phyloP scores from a whole-genome alignment of 2,329 filamentous ascomycete species.

The Pseudogymnoascus sp. region DNA sequence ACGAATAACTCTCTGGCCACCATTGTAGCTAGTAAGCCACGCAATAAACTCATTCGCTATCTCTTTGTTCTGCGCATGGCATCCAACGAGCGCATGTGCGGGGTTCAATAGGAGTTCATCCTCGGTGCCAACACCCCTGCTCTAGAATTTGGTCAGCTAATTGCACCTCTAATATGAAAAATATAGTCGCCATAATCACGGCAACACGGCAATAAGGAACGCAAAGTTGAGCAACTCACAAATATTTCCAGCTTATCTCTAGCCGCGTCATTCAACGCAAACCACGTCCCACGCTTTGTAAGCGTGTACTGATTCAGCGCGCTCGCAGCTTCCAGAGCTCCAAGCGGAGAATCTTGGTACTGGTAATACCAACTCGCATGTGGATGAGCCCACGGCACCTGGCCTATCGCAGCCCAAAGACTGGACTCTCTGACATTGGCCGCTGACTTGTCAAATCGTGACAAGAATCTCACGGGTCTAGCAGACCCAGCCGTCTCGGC shows the following conservation, averaged over 20 bases:
- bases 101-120: conserved; percentile 35
- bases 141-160: conserved; percentile 19
- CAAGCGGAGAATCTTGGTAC: conserved; percentile 36
- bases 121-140: conserved; percentile 28
- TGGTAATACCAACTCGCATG: conserved; percentile 41
- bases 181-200: not conserved
- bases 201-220: too few species aligned
- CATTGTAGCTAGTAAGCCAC: conserved; percentile 30
- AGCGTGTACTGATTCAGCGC: conserved; percentile 37
- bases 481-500: conserved; percentile 27
- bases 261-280: conserved; percentile 30
- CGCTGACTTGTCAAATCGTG: conserved; percentile 39
- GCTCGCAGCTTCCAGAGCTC: conserved; percentile 35
- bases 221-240: conserved; percentile 12
- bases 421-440: conserved; percentile 40
- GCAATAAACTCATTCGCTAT: conserved; percentile 31
- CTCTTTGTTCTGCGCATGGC: conserved; percentile 27
- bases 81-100: conserved; percentile 33
- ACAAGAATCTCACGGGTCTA: conserved; percentile 34
- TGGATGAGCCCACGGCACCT: conserved; percentile 37
- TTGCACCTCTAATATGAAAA: not conserved
- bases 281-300: conserved; percentile 37
- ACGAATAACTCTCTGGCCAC: conserved; percentile 31
- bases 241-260: conserved; percentile 30
- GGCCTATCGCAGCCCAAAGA: conserved; percentile 38